phyloP scores from a whole-genome alignment of 768 basidiomycete genomes.

The button mushroom (Agaricus bisporus) region DNA sequence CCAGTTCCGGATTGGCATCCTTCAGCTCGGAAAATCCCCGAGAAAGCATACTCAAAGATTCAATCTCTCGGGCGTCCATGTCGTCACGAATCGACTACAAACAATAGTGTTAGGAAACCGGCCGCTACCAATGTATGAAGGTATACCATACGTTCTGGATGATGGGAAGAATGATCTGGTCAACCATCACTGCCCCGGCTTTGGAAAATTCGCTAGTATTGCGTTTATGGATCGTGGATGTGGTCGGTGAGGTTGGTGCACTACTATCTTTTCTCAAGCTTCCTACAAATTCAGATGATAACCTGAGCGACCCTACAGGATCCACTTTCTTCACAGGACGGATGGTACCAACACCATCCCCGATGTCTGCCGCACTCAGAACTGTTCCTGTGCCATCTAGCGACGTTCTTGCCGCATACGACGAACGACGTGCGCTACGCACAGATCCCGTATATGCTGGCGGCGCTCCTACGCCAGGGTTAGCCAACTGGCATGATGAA shows the following conservation, averaged over 20 bases:
- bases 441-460: slow-evolving; percentile 72
- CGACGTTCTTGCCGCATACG: slow-evolving; percentile 71
- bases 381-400: slow-evolving; percentile 63
- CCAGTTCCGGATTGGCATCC: slow-evolving; percentile 75
- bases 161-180: slow-evolving; percentile 80
- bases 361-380: slow-evolving; percentile 77
- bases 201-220: slow-evolving; percentile 50
- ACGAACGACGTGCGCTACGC: slow-evolving; percentile 59
- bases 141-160: slow-evolving; percentile 55
- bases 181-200: slow-evolving; percentile 65
- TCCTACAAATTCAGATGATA: slow-evolving; percentile 80
- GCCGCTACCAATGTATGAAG: neutral
- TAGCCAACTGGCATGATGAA: slow-evolving; percentile 18
- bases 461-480: slow-evolving; percentile 40
- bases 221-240: slow-evolving; percentile 48
- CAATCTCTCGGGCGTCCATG: slow-evolving; percentile 84
- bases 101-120: neutral
- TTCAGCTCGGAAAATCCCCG: slow-evolving; percentile 86
- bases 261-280: slow-evolving; percentile 52
- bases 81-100: slow-evolving; percentile 72
- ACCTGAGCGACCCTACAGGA: slow-evolving; percentile 62
- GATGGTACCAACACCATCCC: slow-evolving; percentile 84
- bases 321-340: slow-evolving; percentile 92
- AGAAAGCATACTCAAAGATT: slow-evolving; percentile 83
- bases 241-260: slow-evolving; percentile 23